Base-by-base conservation (phyloP, 148 eudicot genomes). In the Silene uniflora region DNA sequence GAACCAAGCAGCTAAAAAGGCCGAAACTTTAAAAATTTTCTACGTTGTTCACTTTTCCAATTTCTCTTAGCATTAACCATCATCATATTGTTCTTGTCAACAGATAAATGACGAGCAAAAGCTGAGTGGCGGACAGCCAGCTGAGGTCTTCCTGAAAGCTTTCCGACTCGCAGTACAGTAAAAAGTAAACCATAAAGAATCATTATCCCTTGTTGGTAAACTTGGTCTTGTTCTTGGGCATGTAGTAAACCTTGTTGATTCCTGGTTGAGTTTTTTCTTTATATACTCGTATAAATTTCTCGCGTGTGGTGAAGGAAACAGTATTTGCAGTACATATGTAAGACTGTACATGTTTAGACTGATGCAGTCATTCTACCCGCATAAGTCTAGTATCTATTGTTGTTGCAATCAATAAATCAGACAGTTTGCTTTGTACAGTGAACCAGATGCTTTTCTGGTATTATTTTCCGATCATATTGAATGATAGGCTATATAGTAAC, bases 61-160 rank as follows among this genome's bases (percentile, higher is more conserved):
- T 2, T 18, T 71, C 35, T 4, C 22, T 55, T 47, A 3, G 4
- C 16, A 10, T 35, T 21, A 4, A 62, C 47, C 25, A 35, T 23
- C 18, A 49, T 22, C 39, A 7, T 56, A 52, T 13, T 65, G 23
- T 67, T 69, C 44, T 24, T 29, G 74, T 70, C 75, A 32, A 73
- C 96, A 96, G 99, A 88, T 96, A 35, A 92, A 96, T 55, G 90
- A 87, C 42, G 85, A 91, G 76, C 73, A 84, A 39, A 84, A 84
- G 75, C 55, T 96, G 75, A 92, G 93, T 54, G 99, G 99, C 52
- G 98, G 87, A 71, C 99, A 91, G 80, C 98, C 97, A 27, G 88
- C 93, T 17, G 90, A 78, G 67, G 85, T 72, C 65, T 92, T 96
- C 86, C 71, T 84, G 72, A 83, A 72, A 75, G 92, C 91, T 84